Evolutionary conservation across 495 filamentous ascomycete genomes (phyloP), one percentile per base, ranked within the genome.

Genomic region (Penicillium cataractarum): DNA sequence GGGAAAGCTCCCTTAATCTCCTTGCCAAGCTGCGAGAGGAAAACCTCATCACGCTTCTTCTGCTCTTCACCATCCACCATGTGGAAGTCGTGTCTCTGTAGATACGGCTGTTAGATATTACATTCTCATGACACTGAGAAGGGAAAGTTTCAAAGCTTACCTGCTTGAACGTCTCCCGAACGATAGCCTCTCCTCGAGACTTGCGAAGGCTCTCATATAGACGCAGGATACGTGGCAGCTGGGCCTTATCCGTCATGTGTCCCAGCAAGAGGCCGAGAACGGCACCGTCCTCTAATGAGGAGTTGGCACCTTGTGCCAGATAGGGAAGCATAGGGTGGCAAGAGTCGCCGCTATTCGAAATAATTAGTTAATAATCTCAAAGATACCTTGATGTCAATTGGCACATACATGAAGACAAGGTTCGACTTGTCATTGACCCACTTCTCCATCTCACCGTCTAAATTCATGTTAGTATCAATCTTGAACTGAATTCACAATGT

Each of bases 281-380:
- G 21, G 82, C 82, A 6, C 80, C 82, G 59, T 84, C 82, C 63
- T 85, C 82, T 12, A 83, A 65, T n/a, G 80, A 77, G 22, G 74
- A 78, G 42, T 80, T 80, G 31, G 82, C 82, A 27, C 78, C 76
- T 68, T 90, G 88, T 1, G 87, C 87, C 10, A 89, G 76, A 59
- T 90, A 89, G 17, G 87, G 87, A 19, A 90, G 78, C 78, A 89
- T 89, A 10, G 87, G 86, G 61, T 90, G 87, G 58, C 87, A 89
- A 55, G 84, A 80, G 60, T 90, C 87, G 9, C 87, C 87, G n/a
- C 76, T 78, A 37, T 27, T 33, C 6, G 4, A 21, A 8, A 21
- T 54, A 26, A 49, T 27, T 7, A 54, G 24, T 26, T 27, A 26
- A 6, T 33, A 1, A 19, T 33, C 10, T 48, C 0, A n/a, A 60